phyloP scores from a whole-genome alignment of 192 early-diverging fungal genomes.

The Coemansia sp. region DNA sequence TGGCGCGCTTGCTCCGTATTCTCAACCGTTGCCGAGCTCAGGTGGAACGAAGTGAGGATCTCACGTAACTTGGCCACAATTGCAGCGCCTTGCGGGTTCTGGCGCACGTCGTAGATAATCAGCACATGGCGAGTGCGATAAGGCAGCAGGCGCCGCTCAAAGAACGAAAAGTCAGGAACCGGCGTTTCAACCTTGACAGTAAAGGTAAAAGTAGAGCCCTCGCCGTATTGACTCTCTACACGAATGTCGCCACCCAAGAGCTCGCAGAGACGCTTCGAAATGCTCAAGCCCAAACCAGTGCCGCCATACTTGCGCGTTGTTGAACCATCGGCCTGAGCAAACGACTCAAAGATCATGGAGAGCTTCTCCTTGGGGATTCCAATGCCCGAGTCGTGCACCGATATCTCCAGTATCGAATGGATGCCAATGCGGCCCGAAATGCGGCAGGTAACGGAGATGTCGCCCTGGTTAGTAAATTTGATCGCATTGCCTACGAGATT shows the following conservation, averaged over 20 bases:
- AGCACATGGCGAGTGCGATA: conserved; percentile 67
- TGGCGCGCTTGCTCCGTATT: conserved; percentile 23
- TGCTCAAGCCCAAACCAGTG: conserved; percentile 82
- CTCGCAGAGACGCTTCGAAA: conserved; percentile 73
- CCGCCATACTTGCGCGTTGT: conserved; percentile 84
- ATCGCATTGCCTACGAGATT: conserved; percentile 83
- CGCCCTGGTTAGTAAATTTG: conserved; percentile 79
- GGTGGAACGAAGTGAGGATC: conserved; percentile 54
- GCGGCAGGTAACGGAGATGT: conserved; percentile 60
- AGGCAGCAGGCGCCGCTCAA: conserved; percentile 53
- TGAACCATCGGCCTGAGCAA: conserved; percentile 78
- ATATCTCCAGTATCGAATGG: conserved; percentile 61
- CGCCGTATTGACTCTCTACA: conserved; percentile 70
- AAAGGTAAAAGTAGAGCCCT: conserved; percentile 77
- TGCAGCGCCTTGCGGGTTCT: conserved; percentile 27
- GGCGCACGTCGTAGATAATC: conserved; percentile 59
- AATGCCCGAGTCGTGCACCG: conserved; percentile 79
- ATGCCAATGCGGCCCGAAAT: conserved; percentile 34
- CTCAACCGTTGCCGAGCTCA: conserved; percentile 57
- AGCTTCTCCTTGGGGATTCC: conserved; percentile 79
- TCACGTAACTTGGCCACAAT: conserved; percentile 42
- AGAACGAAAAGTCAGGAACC: conserved; percentile 26
- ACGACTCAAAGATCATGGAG: conserved; percentile 74
- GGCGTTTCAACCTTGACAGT: conserved; percentile 59
- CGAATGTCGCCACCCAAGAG: conserved; percentile 78